Evolutionary conservation across 2,329 filamentous ascomycete genomes (phyloP), one percentile per base, ranked within the genome.

Genomic region (Pseudogymnoascus sp.): DNA sequence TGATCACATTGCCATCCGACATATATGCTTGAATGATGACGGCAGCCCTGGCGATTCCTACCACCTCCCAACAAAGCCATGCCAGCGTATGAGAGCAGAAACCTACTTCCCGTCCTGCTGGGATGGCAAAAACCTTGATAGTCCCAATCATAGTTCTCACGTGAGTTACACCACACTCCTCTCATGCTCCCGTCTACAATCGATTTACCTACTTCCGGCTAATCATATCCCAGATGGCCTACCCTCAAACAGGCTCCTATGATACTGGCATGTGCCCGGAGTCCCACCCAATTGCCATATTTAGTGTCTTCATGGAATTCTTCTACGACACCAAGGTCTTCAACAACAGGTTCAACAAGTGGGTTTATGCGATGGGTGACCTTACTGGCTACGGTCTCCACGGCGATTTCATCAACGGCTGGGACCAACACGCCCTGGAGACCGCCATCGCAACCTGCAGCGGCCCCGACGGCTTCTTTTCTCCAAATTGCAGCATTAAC

Each of bases 81-180:
- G 39, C 23, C 39, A 21, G 9, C 18, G 23, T 5, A 45, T 45
- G 18, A 26, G 39, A 21, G 18, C 15, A 15, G 58, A 33, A 26
- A 34, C 52, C 37, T 57, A n/a, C 10, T 65, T 65, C 48, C 64
- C 64, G 1, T 65, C 64, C 4, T 65, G 64, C 56, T 65, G 64
- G 64, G 62, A 65, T 39, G 64, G 64, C 10, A 28, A 61, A 23
- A 63, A 65, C 23, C 41, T 65, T 9, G 63, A 64, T 30, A 60
- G 57, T 15, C 19, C 56, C n/a, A 62, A 65, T 12, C 64, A 65
- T 26, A 28, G 13, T n/a, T 60, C 57, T 33, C 64, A 65, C 35
- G 62, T 65, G 35, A 34, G 48, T 39, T 37, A 13, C 28, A 48
- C 15, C 56, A 1, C 52, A 23, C 18, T 19, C 12, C 18, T 28